phyloP scores from a whole-genome alignment of 2,329 filamentous ascomycete genomes.

The Colletotrichum gloeosporioides region DNA sequence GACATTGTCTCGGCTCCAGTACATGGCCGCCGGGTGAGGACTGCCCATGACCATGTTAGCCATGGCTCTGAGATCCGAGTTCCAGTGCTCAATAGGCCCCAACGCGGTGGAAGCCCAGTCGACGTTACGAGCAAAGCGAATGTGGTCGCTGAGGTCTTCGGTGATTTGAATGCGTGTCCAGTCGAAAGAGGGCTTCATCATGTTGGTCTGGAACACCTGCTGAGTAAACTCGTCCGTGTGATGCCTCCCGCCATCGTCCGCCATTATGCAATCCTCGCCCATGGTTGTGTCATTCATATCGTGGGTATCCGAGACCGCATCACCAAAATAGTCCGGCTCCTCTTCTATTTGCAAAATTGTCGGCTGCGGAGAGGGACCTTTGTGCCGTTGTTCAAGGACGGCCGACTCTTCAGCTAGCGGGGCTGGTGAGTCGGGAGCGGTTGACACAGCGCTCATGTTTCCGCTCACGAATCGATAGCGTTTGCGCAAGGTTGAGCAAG shows the following conservation, averaged over 20 bases:
- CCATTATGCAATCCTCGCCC: slow-evolving; percentile 29
- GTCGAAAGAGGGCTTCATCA: slow-evolving; percentile 68
- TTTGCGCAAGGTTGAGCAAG: slow-evolving; percentile 70
- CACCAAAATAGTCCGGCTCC: slow-evolving; percentile 50
- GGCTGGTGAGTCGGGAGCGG: slow-evolving; percentile 40
- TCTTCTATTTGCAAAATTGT: slow-evolving; percentile 36
- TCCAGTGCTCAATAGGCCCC: slow-evolving; percentile 79
- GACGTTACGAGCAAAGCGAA: slow-evolving; percentile 72
- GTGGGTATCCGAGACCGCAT: slow-evolving; percentile 23
- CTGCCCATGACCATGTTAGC: slow-evolving; percentile 83
- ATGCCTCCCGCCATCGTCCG: slow-evolving; percentile 26
- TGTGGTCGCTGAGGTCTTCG: slow-evolving; percentile 70
- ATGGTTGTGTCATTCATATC: slow-evolving; percentile 23
- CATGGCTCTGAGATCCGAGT: slow-evolving; percentile 75
- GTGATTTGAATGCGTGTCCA: slow-evolving; percentile 77
- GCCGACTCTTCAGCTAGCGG: slow-evolving; percentile 41
- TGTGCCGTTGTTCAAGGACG: slow-evolving; percentile 37
- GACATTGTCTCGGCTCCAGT: slow-evolving; percentile 76
- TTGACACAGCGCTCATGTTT: slow-evolving; percentile 41
- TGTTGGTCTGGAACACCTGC: slow-evolving; percentile 40
- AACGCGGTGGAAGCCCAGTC: slow-evolving; percentile 78
- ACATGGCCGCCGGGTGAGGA: slow-evolving; percentile 77
- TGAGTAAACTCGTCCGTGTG: slow-evolving; percentile 50
- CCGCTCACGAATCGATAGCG: slow-evolving; percentile 74
- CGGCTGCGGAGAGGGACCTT: slow-evolving; percentile 39